Conservation (phyloP, 2,329 filamentous ascomycete species). For the Cladophialophora exuberans region DNA sequence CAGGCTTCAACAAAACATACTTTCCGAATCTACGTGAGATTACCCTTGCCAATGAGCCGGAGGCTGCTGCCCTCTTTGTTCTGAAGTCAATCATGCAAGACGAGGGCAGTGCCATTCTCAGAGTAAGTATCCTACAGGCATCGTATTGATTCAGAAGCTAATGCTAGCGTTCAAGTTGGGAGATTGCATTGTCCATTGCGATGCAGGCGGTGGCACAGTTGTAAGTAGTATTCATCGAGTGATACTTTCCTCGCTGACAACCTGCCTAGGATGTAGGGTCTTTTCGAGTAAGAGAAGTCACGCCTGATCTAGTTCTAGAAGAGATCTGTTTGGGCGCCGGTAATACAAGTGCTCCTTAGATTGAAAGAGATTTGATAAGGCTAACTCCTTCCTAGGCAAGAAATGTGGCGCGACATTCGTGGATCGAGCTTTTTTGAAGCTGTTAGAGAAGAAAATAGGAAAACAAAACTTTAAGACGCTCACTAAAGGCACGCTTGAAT, state of each 20-base stretch:
- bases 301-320: not conserved
- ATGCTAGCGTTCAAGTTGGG: not conserved
- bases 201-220: not conserved
- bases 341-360: not conserved
- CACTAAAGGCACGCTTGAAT: not conserved
- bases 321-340: not conserved
- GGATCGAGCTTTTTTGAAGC: not conserved
- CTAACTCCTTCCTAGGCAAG: not conserved
- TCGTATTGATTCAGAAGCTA: not conserved
- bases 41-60: not conserved
- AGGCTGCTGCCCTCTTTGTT: not conserved
- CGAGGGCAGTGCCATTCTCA: not conserved
- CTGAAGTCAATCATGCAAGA: not conserved
- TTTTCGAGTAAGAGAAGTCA: not conserved
- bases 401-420: not conserved
- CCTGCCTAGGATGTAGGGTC: not conserved
- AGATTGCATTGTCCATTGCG: slow-evolving; percentile 1
- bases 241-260: not conserved
- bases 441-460: not conserved
- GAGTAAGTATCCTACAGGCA: not conserved
- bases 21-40: not conserved
- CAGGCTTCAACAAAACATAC: not conserved
- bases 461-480: not conserved
- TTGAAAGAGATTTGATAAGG: not conserved
- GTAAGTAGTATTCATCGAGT: not conserved